Conservation (phyloP, 192 early-diverging fungal species). For the Dimargaris xerosporica region DNA sequence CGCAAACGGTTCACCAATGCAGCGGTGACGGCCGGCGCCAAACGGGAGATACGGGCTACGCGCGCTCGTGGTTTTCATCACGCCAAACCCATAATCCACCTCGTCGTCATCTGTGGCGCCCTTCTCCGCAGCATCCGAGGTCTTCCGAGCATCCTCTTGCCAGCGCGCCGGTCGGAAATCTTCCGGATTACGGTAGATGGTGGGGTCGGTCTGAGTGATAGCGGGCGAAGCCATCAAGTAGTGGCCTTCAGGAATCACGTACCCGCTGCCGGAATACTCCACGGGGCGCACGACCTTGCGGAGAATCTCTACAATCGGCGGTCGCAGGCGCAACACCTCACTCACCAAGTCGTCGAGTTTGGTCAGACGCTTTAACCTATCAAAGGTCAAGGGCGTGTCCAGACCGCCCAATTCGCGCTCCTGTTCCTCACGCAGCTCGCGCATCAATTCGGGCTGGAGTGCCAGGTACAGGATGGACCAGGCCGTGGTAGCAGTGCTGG, state of each 20-base stretch:
- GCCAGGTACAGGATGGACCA: conserved; percentile 88
- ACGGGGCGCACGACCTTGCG: conserved; percentile 71
- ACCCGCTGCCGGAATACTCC: conserved; percentile 54
- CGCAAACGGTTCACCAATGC: conserved; percentile 96
- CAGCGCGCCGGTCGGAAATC: conserved; percentile 72
- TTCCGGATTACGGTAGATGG: conserved; percentile 63
- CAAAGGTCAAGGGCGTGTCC: conserved; percentile 44
- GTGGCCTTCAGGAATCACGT: conserved; percentile 79
- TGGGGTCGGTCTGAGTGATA: conserved; percentile 64
- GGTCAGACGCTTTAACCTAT: conserved; percentile 56
- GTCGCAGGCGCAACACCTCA: conserved; percentile 83
- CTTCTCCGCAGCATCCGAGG: conserved; percentile 36
- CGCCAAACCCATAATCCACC: conserved; percentile 66
- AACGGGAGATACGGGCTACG: conserved; percentile 83
- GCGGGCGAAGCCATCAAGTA: conserved; percentile 71
- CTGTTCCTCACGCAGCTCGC: conserved; percentile 61
- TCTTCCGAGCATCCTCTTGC: conserved; percentile 30
- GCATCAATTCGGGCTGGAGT: conserved; percentile 47
- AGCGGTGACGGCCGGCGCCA: conserved; percentile 94
- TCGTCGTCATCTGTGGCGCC: conserved; percentile 34
- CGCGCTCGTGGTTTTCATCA: conserved; percentile 38
- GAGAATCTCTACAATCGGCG: conserved; percentile 88
- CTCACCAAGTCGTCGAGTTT: conserved; percentile 71
- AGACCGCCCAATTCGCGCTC: conserved; percentile 36
- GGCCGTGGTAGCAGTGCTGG: conserved; percentile 75